Evolutionary conservation across 495 filamentous ascomycete species (phyloP).

Genomic region (Neurospora sp.): DNA sequence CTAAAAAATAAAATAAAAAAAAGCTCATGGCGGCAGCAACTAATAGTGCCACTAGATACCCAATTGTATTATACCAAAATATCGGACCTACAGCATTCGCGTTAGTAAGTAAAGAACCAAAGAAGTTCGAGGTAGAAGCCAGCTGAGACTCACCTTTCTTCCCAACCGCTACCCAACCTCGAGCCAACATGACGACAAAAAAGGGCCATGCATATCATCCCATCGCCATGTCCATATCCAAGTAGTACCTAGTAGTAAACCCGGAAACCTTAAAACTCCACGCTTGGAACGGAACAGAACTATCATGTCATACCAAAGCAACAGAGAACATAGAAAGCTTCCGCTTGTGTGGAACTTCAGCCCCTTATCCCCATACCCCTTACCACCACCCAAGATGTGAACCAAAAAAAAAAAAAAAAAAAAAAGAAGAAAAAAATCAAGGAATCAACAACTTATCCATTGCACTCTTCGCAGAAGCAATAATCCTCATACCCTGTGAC

Average conservation of each 20-base stretch:
- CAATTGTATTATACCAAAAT: not conserved
- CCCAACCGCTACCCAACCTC: not conserved
- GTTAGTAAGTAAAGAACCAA: not conserved
- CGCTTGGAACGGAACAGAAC: not conserved
- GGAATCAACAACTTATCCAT: slow-evolving; percentile 40
- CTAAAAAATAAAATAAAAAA: not conserved
- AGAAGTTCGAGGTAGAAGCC: not conserved
- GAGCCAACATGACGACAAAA: not conserved
- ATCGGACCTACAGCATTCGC: not conserved
- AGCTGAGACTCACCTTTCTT: not conserved
- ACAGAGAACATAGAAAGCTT: not conserved
- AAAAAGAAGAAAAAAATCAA: slow-evolving; percentile 4
- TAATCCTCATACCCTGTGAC: slow-evolving; percentile 35
- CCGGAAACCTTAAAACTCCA: not conserved
- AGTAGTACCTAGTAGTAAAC: not conserved
- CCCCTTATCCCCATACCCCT: not conserved
- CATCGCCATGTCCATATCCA: not conserved
- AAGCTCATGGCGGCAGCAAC: not conserved
- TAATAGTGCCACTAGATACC: not conserved
- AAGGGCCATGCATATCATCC: not conserved
- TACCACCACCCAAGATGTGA: not conserved
- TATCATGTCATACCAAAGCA: not conserved
- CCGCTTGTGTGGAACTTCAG: not conserved
- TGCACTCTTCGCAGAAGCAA: slow-evolving; percentile 38
- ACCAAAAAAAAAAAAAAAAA: not conserved